phyloP scores from a whole-genome alignment of 768 basidiomycete genomes.

The Grammothele lineata region DNA sequence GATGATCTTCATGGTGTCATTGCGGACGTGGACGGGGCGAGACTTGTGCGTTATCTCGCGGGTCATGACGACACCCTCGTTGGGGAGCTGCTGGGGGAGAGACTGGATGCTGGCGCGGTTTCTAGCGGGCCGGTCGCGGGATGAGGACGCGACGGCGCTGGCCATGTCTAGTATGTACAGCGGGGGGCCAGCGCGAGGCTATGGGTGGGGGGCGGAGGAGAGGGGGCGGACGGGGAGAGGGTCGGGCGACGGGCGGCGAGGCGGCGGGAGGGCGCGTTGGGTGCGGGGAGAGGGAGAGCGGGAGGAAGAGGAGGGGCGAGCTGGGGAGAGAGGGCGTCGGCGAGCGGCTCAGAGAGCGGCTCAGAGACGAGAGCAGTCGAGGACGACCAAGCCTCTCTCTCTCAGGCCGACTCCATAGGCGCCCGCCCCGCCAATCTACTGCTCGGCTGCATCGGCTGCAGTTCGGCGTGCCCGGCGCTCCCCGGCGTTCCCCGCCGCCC shows the following conservation, averaged over 20 bases:
- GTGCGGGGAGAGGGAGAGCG: background rate
- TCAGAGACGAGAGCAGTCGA: no score
- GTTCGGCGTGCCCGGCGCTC: no score
- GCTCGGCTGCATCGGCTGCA: no score
- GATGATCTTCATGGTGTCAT: conserved; percentile 39
- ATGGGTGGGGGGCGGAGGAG: background rate
- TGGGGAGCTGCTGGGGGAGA: conserved; percentile 25
- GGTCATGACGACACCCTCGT: conserved; percentile 48
- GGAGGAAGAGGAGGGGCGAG: background rate
- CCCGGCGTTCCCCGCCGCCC: no score
- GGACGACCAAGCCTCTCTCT: no score
- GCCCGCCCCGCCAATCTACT: no score
- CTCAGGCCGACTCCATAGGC: no score
- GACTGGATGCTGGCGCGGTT: conserved; percentile 16
- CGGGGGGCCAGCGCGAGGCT: conserved; percentile 5
- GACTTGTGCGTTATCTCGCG: conserved; percentile 29
- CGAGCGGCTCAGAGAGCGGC: no score
- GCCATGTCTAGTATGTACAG: conserved; percentile 21
- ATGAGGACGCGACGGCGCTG: conserved; percentile 15
- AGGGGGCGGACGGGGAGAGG: conserved; percentile 4
- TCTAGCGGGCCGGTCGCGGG: conserved; percentile 13
- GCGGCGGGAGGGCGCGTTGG: no score
- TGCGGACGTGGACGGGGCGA: conserved; percentile 34
- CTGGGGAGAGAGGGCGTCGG: no score
- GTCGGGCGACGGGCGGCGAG: background rate